Conservation (phyloP, 495 filamentous ascomycete genomes). For the Aspergillus homomorphus region DNA sequence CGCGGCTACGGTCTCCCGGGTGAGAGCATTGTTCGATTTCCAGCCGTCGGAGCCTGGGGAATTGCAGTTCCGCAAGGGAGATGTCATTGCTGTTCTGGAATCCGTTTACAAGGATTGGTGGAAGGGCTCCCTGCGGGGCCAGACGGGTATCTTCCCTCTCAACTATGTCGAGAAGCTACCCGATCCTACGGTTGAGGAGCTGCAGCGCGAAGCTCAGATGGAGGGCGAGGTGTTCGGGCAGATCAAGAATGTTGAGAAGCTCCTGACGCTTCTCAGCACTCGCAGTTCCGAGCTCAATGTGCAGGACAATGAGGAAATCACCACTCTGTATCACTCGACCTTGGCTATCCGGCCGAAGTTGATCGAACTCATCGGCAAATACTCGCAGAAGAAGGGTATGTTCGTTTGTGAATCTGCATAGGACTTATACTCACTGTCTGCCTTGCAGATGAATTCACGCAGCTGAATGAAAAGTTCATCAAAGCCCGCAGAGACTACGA, state of each 20-base stretch:
- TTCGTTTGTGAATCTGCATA: neutral
- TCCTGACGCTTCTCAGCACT: constrained; percentile 91
- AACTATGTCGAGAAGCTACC: constrained; percentile 98
- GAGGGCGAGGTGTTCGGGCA: constrained; percentile 96
- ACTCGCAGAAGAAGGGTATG: constrained; percentile 96
- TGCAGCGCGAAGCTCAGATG: constrained; percentile 95
- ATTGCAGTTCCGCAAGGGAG: constrained; percentile 92
- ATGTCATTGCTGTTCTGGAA: constrained; percentile 95
- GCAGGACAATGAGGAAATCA: constrained; percentile 91
- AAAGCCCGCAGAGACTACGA: constrained; percentile 97
- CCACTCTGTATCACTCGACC: constrained; percentile 88
- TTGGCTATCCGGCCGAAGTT: constrained; percentile 92
- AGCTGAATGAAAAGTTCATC: constrained; percentile 98
- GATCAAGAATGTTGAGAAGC: constrained; percentile 97
- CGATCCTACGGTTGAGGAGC: constrained; percentile 89
- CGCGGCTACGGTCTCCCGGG: constrained; percentile 94
- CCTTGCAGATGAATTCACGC: constrained; percentile 84
- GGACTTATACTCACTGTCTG: constrained; percentile 17
- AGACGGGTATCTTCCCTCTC: constrained; percentile 95
- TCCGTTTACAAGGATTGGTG: constrained; percentile 99
- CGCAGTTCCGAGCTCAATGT: constrained; percentile 82
- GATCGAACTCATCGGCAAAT: constrained; percentile 98
- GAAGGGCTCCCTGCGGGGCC: constrained; percentile 90
- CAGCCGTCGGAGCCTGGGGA: constrained; percentile 90
- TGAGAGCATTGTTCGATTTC: constrained; percentile 92